Evolutionary conservation across 2,329 filamentous ascomycete species (phyloP), one percentile per base, ranked within the genome.

Genomic region (Catunica adiposa): DNA sequence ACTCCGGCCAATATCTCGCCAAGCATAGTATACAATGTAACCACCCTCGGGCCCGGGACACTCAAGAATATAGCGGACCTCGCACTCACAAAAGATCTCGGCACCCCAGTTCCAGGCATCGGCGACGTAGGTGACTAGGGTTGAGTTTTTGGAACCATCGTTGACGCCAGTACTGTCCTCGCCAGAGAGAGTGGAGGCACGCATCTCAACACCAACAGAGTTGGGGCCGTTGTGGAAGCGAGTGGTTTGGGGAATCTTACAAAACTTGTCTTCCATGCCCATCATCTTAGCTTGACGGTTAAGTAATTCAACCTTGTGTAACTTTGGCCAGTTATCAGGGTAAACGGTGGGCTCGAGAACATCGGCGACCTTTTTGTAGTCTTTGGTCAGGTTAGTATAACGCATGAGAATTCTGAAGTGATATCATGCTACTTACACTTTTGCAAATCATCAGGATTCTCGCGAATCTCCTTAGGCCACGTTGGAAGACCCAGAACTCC

Each of bases 41-140:
- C 59, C 59, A 1, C 82, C 80, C 14, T 73, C 72, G 3, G 67
- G 66, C 0, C 65, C 63, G 1, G 69, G 69, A 44, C 73, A 71
- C 63, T 79, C 75, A 56, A 77, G 73, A 53, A 85, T 69, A 62
- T 83, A 77, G 47, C 77, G 71, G 1, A 84, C 82, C 64, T 85
- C 80, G 59, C 79, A 80, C 61, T 80, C 75, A 65, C 82, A 85
- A 60, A 85, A 85, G 65, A 85, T 77, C 62, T 85, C 80, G 11
- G 82, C 79, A 7, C 81, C 82, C 79, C 80, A 82, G 62, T 83
- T 82, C 81, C 80, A 84, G 1, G 82, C 80, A 64, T 85, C 82
- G 6, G 78, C 73, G 6, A 85, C 68, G 61, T 85, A 85, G 0
- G 81, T 85, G 38, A 82, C 78, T 1, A 80, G 69, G 0, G 78